Evolutionary conservation across 192 early-diverging fungal species (phyloP), one percentile per base, ranked within the genome.

Genomic region (Gonapodya prolifera): DNA sequence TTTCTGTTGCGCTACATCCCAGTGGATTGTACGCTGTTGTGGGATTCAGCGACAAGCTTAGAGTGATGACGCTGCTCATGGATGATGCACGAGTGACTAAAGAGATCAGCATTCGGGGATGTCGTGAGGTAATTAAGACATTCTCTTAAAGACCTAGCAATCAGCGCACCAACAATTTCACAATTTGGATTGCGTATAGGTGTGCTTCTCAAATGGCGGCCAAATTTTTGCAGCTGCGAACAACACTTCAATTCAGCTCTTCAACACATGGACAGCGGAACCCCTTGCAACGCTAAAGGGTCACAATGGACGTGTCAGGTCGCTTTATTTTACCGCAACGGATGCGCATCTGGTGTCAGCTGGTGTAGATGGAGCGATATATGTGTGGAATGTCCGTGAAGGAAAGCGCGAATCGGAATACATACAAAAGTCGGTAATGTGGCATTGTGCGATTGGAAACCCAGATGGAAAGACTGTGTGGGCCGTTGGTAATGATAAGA

Each of bases 21-120:
- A 85, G 83, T 18, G 89, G 89, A n/a, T 83, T 90, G 23, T 89
- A 89, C 77, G 85, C 89, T 71, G 79, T 89, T 2, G 89, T 89
- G 33, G 89, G 89, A 1, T 90, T 90, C 75, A 80, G 80, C 75
- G 89, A 90, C 78, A 90, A 90, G 76, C 76, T 90, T 73, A 35
- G 89, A 76, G 75, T 90, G 35, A 89, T 90, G 88, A 90, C 86
- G 73, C 76, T 90, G 70, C 78, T 90, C 36, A 89, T 88, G 77
- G 89, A 89, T 76, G 89, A 90, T 79, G 82, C 89, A n/a, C 77
- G 88, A 29, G 78, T 82, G 69, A 87, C 85, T 70, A 77, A 86
- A 35, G 89, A 90, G 82, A 89, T 89, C 61, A 83, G 84, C n/a
- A 79, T 90, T 32, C 84, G 89, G 2, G 88, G 89, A 1, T 90